Conservation (phyloP, 2,329 filamentous ascomycete species). For the Canariomyces notabilis region DNA sequence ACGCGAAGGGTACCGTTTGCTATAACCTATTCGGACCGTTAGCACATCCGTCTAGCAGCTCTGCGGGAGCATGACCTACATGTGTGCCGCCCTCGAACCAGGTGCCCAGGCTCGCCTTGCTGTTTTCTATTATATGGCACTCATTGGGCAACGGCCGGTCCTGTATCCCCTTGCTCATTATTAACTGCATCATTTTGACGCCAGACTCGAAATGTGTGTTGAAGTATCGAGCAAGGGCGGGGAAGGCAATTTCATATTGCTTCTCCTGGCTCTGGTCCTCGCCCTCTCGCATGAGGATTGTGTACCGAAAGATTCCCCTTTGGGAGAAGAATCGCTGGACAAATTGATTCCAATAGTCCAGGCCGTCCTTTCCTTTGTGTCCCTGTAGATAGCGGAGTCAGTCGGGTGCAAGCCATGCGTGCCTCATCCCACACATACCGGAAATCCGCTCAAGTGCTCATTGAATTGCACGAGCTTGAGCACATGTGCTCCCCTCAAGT, state of each 20-base stretch:
- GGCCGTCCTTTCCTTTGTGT: slow-evolving; percentile 58
- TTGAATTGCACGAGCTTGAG: slow-evolving; percentile 58
- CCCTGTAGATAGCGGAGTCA: slow-evolving; percentile 37
- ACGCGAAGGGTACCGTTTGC: slow-evolving; percentile 72
- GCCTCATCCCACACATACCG: slow-evolving; percentile 36
- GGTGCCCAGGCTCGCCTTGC: slow-evolving; percentile 76
- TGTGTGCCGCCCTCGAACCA: slow-evolving; percentile 83
- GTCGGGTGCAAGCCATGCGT: not conserved
- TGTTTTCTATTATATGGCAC: slow-evolving; percentile 69
- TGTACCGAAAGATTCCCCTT: slow-evolving; percentile 70
- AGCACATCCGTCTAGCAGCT: slow-evolving; percentile 17
- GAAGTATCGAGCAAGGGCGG: slow-evolving; percentile 83
- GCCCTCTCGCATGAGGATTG: slow-evolving; percentile 52
- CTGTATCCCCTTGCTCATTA: slow-evolving; percentile 62
- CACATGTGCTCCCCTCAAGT: slow-evolving; percentile 52
- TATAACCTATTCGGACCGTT: slow-evolving; percentile 55
- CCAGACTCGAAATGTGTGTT: slow-evolving; percentile 84
- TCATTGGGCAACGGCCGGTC: slow-evolving; percentile 56
- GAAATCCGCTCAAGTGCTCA: slow-evolving; percentile 56
- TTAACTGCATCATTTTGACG: slow-evolving; percentile 78
- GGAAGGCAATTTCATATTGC: slow-evolving; percentile 78
- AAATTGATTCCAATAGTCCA: slow-evolving; percentile 74
- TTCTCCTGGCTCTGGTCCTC: slow-evolving; percentile 60
- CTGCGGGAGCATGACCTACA: slow-evolving; percentile 45
- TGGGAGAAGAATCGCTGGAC: slow-evolving; percentile 77